Conservation (phyloP, 208 protist genomes). For the Strigomonas culicis region DNA sequence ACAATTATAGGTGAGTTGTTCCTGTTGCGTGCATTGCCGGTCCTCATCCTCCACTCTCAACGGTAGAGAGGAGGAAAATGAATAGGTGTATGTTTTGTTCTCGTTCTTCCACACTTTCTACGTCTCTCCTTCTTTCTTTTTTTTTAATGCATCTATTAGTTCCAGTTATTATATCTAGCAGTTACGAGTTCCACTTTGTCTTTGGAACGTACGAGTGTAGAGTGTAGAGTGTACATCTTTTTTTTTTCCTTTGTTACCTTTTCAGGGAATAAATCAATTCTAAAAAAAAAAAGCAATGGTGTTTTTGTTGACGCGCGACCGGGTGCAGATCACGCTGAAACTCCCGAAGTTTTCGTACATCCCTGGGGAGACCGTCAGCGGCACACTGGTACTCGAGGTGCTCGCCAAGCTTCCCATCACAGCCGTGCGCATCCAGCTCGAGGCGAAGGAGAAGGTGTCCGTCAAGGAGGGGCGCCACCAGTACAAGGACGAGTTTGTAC, state of each 20-base stretch:
- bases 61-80: too few relatives aligned
- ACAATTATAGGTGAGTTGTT: too few relatives aligned
- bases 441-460: slow-evolving; percentile 27
- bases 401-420: slow-evolving; percentile 27
- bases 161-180: slow-evolving; percentile 2
- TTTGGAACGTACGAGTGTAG: background rate
- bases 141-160: background rate
- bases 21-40: background rate
- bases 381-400: slow-evolving; percentile 22
- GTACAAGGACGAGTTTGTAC: slow-evolving; percentile 19
- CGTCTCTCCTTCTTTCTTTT: slow-evolving; percentile 9
- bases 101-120: background rate
- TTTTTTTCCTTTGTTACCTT: slow-evolving; percentile 1
- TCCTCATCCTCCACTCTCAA: too few relatives aligned
- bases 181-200: slow-evolving; percentile 2
- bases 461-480: slow-evolving; percentile 17
- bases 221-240: slow-evolving; percentile 1
- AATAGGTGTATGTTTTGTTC: slow-evolving; percentile 8
- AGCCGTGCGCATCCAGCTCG: slow-evolving; percentile 22
- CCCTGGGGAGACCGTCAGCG: slow-evolving; percentile 25
- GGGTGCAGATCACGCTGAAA: too few relatives aligned
- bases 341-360: slow-evolving; percentile 14
- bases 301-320: too few relatives aligned
- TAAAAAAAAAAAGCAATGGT: too few relatives aligned
- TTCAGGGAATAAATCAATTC: background rate